These are phyloP conservation scores for Yamadazyma membranifaciens DNA, from an alignment of 1,139 yeast species.

Conservation along the genomic window DNA sequence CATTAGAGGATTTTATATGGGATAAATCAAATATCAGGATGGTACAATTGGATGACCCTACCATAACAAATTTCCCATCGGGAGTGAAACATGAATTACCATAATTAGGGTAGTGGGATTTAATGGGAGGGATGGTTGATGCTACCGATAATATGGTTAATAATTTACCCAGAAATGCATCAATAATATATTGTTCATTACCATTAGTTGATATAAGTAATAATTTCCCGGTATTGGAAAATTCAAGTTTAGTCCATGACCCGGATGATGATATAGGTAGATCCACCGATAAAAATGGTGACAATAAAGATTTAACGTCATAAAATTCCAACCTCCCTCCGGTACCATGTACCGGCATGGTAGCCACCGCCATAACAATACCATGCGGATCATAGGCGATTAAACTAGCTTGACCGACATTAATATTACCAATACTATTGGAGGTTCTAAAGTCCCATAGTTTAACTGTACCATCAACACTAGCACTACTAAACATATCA, in stretches of 20 bases:
- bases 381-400: slow-evolving; percentile 84
- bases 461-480: slow-evolving; percentile 77
- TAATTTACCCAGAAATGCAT: slow-evolving; percentile 67
- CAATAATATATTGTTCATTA: slow-evolving; percentile 57
- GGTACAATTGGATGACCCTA: slow-evolving; percentile 58
- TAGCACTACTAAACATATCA: slow-evolving; percentile 66
- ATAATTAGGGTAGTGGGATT: slow-evolving; percentile 43
- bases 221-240: slow-evolving; percentile 77
- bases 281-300: slow-evolving; percentile 48
- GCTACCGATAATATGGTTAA: slow-evolving; percentile 47
- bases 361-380: slow-evolving; percentile 72
- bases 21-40: slow-evolving; percentile 65
- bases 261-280: slow-evolving; percentile 18
- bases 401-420: slow-evolving; percentile 54
- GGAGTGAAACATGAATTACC: slow-evolving; percentile 76
- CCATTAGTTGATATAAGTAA: slow-evolving; percentile 65
- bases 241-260: slow-evolving; percentile 69
- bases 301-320: slow-evolving; percentile 56
- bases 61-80: slow-evolving; percentile 72
- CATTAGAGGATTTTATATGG: slow-evolving; percentile 30
- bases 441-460: slow-evolving; percentile 80
- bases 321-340: slow-evolving; percentile 54
- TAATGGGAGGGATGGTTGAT: slow-evolving; percentile 14
- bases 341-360: slow-evolving; percentile 19
- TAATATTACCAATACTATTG: slow-evolving; percentile 61